Evolutionary conservation across 306 rosid species (phyloP).

Genomic region (Fragaria vesca): DNA sequence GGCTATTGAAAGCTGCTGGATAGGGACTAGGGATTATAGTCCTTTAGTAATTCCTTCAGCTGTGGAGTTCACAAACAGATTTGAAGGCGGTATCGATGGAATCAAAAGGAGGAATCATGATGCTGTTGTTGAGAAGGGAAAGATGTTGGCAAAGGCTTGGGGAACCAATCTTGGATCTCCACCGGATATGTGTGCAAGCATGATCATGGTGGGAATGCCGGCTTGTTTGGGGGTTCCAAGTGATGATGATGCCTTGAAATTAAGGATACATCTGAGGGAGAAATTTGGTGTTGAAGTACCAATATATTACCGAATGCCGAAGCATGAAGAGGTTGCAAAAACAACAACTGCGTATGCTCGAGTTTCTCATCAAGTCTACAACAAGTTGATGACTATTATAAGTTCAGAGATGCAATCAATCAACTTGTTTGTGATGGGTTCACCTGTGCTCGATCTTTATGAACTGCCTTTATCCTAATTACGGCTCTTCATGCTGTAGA

Average conservation of each 20-base stretch:
- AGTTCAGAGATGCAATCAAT: slow-evolving; percentile 62
- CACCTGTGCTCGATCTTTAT: slow-evolving; percentile 30
- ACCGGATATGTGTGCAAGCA: slow-evolving; percentile 60
- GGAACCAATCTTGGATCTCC: slow-evolving; percentile 78
- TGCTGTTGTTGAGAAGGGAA: slow-evolving; percentile 78
- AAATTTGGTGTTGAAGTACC: slow-evolving; percentile 70
- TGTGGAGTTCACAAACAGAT: slow-evolving; percentile 62
- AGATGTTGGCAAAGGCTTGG: slow-evolving; percentile 69
- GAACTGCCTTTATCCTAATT: neutral
- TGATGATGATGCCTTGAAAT: slow-evolving; percentile 50
- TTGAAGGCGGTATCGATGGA: slow-evolving; percentile 74
- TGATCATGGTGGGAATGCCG: slow-evolving; percentile 88
- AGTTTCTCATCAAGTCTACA: slow-evolving; percentile 80
- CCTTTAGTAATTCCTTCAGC: slow-evolving; percentile 76
- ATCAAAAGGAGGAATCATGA: slow-evolving; percentile 79
- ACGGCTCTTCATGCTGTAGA: neutral
- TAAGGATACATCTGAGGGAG: slow-evolving; percentile 62
- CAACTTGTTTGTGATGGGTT: slow-evolving; percentile 58
- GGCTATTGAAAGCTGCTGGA: slow-evolving; percentile 78
- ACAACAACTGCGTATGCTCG: slow-evolving; percentile 58
- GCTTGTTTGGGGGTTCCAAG: slow-evolving; percentile 54
- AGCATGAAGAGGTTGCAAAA: slow-evolving; percentile 43
- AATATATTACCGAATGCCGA: slow-evolving; percentile 47
- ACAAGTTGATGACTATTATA: slow-evolving; percentile 62
- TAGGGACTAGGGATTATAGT: slow-evolving; percentile 92